Evolutionary conservation across 441 rosid genomes (phyloP), one percentile per base, ranked within the genome.

Genomic region (Arabidopsis lyrata): DNA sequence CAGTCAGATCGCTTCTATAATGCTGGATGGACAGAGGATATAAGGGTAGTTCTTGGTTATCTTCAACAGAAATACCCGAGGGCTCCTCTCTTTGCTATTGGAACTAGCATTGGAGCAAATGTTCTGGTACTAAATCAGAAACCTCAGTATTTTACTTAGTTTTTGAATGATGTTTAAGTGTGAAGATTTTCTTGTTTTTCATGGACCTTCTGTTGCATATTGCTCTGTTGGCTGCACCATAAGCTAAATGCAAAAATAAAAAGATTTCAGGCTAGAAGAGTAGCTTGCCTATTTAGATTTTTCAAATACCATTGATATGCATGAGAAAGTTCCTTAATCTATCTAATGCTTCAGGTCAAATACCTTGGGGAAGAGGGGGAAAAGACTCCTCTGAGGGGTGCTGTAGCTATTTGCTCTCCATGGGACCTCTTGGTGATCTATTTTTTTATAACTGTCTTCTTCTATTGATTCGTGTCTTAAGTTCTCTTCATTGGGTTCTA

Each of bases 1-100:
- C 87, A 93, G 98, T 89, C 98, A n/a, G 98, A 90, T 86, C 83
- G 90, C 80, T 88, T 93, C 72, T 93, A 90, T 66, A 90, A 89
- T 86, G 97, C 97, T 79, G 98, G 97, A 52, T 89, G 91, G 90
- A 90, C 98, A 27, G 93, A 86, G 80, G 98, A 93, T 78, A 12
- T 83, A 8, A 71, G 92, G 31, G 78, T 67, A 6, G 84, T 90
- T 63, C 66, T 89, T 67, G 81, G 66, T 61, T 71, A 84, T 80
- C 88, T 93, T 63, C 93, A 86, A 66, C 61, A 63, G 1, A 71
- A 85, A 27, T 82, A 85, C 62, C 89, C 92, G n/a, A 81, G 68
- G 82, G 92, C 95, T 85, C 90, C 97, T 75, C 73, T 93, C 49
- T 90, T 90, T 80, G 88, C 82, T 6, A 79, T 93, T 77, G 95